phyloP scores from a whole-genome alignment of 148 eudicot species.

The Arctostaphylos glauca region DNA sequence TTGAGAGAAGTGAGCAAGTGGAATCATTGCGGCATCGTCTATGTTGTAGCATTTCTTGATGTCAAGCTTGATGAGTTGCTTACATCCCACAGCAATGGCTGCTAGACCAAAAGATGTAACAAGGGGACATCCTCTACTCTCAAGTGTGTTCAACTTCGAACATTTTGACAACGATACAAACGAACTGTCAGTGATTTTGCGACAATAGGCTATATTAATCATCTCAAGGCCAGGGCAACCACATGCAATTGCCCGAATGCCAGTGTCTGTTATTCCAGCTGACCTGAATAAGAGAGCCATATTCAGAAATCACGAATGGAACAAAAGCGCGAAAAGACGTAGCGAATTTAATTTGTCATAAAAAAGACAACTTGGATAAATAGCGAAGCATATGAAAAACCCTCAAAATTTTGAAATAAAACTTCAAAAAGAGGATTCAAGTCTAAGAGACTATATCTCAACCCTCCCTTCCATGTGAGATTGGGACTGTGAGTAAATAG shows the following conservation, averaged over 20 bases:
- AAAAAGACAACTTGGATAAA: background rate
- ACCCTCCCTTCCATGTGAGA: background rate
- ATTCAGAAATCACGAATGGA: background rate
- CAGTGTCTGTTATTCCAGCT: constrained; percentile 67
- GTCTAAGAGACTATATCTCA: background rate
- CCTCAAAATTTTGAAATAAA: background rate
- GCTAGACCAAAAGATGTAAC: constrained; percentile 72
- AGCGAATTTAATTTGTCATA: background rate
- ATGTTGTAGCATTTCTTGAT: constrained; percentile 81
- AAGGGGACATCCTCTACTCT: constrained; percentile 84
- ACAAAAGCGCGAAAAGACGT: background rate
- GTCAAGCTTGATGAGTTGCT: constrained; percentile 70
- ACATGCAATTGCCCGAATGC: constrained; percentile 60
- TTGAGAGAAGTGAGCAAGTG: constrained; percentile 81
- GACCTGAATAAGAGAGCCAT: constrained; percentile 45
- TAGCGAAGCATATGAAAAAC: background rate
- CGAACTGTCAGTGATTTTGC: constrained; percentile 58
- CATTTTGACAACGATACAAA: constrained; percentile 73
- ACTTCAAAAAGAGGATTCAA: background rate
- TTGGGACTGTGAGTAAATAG: background rate
- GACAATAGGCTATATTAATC: constrained; percentile 73
- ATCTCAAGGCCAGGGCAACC: constrained; percentile 75
- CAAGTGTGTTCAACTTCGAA: constrained; percentile 64
- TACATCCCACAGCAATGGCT: constrained; percentile 82
- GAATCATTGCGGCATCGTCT: constrained; percentile 74